Base-by-base conservation (phyloP, 768 basidiomycete species). In the Sporobolomyces roseus region DNA sequence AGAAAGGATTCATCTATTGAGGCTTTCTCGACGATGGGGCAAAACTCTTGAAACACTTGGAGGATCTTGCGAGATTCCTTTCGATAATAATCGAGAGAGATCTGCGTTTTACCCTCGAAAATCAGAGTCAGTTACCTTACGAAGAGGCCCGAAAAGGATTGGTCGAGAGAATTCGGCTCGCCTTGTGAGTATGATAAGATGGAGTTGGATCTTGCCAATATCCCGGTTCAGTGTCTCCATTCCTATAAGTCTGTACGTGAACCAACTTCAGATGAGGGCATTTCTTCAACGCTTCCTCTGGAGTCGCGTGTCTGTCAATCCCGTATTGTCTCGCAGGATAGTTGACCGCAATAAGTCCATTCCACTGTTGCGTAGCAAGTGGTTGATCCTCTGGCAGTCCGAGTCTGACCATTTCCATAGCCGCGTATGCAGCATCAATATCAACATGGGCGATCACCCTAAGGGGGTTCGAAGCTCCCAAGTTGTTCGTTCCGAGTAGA, bases 1-100 rank as follows among this genome's bases (percentile, higher is more conserved):
- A 98, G 85, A 78, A 93, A 99, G 0, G 91, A 92, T 75, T 99
- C 96, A 75, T 98, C 96, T 38, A 98, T 96, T 0, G 91, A 94
- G 29, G 96, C 96, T 77, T 93, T 96, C 79, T 99, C 73, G 52
- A 75, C 74, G 21, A 74, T 61, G 7, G 43, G 92, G 81, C 66
- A 85, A 80, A 58, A 64, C 61, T 91, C 88, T 76, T 88, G 88
- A 80, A 96, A 93, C 75, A 91, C 80, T 7, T 83, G 83, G 35
- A 91, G 83, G 68, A 98, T 89, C 79, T 93, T 98, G 73, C 84
- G 81, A 74, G 89, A 91, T 80, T 99, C 96, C 62, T 88, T 84
- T 10, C 96, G 82, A 79, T 97, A 98, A 73, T 89, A 85, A 78
- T 98, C 94, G 61, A 98, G 82, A 19, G 92, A 94, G 45, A 97